A percentile compares a stretch with the other conserved stretches of the same genome.
Evolutionary conservation across 2,329 filamentous ascomycete genomes (phyloP).

Genomic region (Hymenoscyphus occultus): DNA sequence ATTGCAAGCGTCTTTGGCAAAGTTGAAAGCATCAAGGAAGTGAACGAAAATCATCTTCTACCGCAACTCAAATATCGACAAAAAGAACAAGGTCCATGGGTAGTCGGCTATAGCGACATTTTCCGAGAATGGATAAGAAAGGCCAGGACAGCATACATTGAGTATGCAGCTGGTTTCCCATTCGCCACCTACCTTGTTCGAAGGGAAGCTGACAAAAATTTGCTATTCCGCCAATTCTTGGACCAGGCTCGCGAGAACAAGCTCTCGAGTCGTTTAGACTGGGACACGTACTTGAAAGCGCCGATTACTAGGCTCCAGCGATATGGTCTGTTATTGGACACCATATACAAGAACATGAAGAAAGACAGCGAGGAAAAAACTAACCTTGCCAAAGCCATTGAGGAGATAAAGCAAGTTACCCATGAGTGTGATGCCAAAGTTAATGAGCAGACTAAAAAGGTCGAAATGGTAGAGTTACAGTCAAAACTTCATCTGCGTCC

Average conservation of each 20-base stretch:
- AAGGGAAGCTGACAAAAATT: conserved; percentile 78
- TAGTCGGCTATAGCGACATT: conserved; percentile 90
- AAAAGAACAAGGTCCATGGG: conserved; percentile 93
- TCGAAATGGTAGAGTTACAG: conserved; percentile 80
- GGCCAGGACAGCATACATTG: conserved; percentile 82
- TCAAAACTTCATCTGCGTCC: conserved; percentile 81
- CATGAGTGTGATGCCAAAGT: conserved; percentile 90
- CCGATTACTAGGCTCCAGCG: conserved; percentile 91
- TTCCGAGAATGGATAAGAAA: conserved; percentile 99
- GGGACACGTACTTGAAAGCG: conserved; percentile 91
- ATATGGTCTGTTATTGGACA: conserved; percentile 79
- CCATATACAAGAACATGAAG: conserved; percentile 78
- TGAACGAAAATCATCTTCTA: conserved; percentile 89
- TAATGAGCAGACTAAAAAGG: conserved; percentile 87
- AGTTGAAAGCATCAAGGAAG: conserved; percentile 80
- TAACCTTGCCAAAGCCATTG: conserved; percentile 78
- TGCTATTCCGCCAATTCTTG: conserved; percentile 82
- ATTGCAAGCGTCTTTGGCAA: conserved; percentile 85
- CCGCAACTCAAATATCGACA: conserved; percentile 96
- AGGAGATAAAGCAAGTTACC: conserved; percentile 87
- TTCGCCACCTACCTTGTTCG: conserved; percentile 79
- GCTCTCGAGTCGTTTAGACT: conserved; percentile 77
- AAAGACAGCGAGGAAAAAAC: conserved; percentile 86
- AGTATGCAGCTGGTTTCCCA: conserved; percentile 86
- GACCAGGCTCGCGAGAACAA: conserved; percentile 77